Evolutionary conservation across 441 rosid species (phyloP).

Genomic region (Adansonia gregorii): DNA sequence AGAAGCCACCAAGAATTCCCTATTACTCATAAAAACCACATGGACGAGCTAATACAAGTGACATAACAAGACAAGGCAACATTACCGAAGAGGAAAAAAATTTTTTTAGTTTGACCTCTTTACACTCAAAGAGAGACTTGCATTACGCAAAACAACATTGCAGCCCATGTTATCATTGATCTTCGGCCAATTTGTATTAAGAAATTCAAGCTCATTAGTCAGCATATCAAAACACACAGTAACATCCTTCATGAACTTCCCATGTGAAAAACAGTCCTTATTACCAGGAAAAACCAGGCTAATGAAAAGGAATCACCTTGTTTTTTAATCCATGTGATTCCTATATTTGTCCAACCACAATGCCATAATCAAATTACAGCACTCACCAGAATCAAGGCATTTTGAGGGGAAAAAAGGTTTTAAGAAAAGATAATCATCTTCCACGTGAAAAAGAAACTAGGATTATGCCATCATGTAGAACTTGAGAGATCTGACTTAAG

Average conservation of each 20-base stretch:
- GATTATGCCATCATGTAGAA: not conserved
- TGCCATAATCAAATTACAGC: slow-evolving; percentile 1
- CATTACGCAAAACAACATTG: not conserved
- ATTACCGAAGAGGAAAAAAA: not conserved
- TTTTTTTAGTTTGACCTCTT: not conserved
- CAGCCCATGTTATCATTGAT: not conserved
- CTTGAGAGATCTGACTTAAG: slow-evolving; percentile 26
- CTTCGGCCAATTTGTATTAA: slow-evolving; percentile 13
- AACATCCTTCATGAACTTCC: slow-evolving; percentile 13
- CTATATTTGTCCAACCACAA: not conserved
- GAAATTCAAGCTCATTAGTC: not conserved
- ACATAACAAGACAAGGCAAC: slow-evolving; percentile 3
- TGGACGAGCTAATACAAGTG: not conserved
- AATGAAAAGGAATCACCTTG: slow-evolving; percentile 14
- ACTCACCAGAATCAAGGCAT: slow-evolving; percentile 20
- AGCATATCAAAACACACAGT: slow-evolving; percentile 2
- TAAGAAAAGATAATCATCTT: slow-evolving; percentile 4
- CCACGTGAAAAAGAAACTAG: not conserved
- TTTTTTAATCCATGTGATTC: not conserved
- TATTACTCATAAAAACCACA: not conserved
- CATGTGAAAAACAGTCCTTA: not conserved
- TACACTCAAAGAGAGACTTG: not conserved
- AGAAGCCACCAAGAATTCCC: slow-evolving; percentile 3
- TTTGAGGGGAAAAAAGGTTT: not conserved
- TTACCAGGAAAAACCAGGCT: slow-evolving; percentile 11